Base-by-base conservation (phyloP, 495 filamentous ascomycete genomes). In the Podospora conica region DNA sequence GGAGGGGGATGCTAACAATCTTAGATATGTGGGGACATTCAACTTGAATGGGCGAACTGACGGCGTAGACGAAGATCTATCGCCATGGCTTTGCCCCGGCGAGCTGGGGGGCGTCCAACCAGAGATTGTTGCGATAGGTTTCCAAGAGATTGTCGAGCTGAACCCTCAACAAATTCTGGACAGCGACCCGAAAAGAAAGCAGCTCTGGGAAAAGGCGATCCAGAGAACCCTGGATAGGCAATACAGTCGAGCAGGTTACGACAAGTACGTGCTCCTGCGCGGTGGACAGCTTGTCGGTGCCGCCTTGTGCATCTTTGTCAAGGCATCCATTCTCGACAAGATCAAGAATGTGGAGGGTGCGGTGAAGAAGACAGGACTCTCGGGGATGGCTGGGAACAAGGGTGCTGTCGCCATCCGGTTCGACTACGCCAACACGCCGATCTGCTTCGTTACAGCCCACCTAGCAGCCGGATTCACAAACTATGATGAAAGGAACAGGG, bases 101-200 rank as follows among this genome's bases (percentile, higher is more conserved):
- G 75, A 82, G 59, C 69, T 85, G 2, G 81, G 82, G 28, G 68
- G 73, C 9, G 75, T 79, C 22, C 83, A 86, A 55, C 91, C 96
- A 22, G 87, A 92, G 58, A 89, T 99, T 33, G 85, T 96, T 60
- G 93, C 87, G 9, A 87, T 97, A 28, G 95, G 92, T 0, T 98
- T 99, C 69, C 95, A 99, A 70, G 95, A 99, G 78, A 98, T 99
- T 62, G 96, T 99, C 18, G 89, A 94, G 72, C 82, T 99, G 15
- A 96, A 91, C 70, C 94, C 96, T 20, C 94, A 98, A 75, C 96
- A 99, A 72, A 98, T 99, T 71, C 98, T 99, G 93, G 96, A 95
- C 61, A 97, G 93, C 53, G 93, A 98, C 80, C 95, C 96, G 23
- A 85, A 84, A 9, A 86, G 90, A 64, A 89, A 93, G 24, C 88